A percentile compares a stretch with the other conserved stretches of the same genome.
These are phyloP conservation scores for Leptographium lundbergii DNA, from an alignment of 2,329 filamentous ascomycete genomes.

Conservation along the genomic window DNA sequence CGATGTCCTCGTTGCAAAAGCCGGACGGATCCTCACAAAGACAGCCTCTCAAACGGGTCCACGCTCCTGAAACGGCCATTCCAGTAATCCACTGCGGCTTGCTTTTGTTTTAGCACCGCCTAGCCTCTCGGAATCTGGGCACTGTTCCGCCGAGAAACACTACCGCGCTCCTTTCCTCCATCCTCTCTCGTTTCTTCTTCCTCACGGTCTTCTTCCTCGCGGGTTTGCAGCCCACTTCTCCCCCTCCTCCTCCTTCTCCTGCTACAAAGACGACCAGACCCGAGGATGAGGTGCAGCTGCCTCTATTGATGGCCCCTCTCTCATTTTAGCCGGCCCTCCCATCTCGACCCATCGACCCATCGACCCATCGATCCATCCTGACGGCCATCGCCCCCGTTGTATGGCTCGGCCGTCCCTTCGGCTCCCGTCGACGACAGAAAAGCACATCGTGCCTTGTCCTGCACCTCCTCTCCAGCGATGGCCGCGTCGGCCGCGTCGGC, in stretches of 20 bases:
- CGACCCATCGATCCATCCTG: background rate
- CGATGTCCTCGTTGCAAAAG: background rate
- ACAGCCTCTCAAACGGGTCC: background rate
- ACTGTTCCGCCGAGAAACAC: background rate
- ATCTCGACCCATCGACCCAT: background rate
- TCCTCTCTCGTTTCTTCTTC: background rate
- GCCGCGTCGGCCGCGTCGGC: slow-evolving; percentile 13
- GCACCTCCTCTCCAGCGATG: slow-evolving; percentile 6
- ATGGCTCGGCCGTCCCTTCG: background rate
- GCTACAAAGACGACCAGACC: background rate
- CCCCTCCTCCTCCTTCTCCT: background rate
- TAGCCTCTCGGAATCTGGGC: background rate
- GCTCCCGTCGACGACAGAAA: background rate
- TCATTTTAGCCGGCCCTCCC: no score
- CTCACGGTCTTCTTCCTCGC: background rate
- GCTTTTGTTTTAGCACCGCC: background rate
- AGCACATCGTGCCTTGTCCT: background rate
- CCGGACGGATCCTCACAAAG: background rate
- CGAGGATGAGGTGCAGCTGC: background rate
- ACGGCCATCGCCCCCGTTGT: background rate
- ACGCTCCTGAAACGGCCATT: background rate
- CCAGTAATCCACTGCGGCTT: background rate
- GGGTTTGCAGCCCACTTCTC: background rate
- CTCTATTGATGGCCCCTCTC: background rate
- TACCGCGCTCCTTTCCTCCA: background rate